These are phyloP conservation scores for Vitis rotundifolia DNA, from an alignment of 164 flowering plant genomes.

Conservation along the genomic window DNA sequence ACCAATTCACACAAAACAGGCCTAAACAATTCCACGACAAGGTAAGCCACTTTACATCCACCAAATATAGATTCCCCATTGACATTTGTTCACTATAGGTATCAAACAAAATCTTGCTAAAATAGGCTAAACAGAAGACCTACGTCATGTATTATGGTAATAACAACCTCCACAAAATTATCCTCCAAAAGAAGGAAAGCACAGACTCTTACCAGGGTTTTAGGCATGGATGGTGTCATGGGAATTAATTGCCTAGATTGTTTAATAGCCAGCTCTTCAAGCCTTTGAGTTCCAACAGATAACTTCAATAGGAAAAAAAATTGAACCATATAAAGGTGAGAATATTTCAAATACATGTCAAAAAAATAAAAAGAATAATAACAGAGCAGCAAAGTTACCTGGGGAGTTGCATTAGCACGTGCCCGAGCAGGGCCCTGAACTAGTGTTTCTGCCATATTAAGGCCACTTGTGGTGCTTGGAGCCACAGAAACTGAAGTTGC, in stretches of 20 bases:
- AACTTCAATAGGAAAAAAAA: constrained; percentile 29
- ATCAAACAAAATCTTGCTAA: no score
- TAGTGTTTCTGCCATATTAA: constrained; percentile 83
- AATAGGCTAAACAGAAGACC: no score
- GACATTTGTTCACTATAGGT: no score
- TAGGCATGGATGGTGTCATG: constrained; percentile 62
- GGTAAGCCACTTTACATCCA: no score
- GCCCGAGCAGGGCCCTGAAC: constrained; percentile 63
- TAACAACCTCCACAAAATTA: no score
- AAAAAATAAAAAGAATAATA: background rate
- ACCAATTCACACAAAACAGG: no score
- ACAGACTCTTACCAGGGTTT: constrained; percentile 42
- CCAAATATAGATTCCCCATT: no score
- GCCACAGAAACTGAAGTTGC: constrained; percentile 18
- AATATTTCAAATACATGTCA: background rate
- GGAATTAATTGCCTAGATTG: constrained; percentile 78
- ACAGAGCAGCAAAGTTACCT: constrained; percentile 37
- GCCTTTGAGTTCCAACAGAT: constrained; percentile 62
- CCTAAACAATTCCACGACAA: no score
- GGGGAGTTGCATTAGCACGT: constrained; percentile 43
- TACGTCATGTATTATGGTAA: background rate
- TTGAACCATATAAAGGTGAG: constrained; percentile 1
- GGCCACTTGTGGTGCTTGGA: constrained; percentile 36
- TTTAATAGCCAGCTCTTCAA: constrained; percentile 68
- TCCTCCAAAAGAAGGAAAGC: background rate